A percentile compares a stretch with the other conserved stretches of the same genome.
These are phyloP conservation scores for Linnemannia hyalina DNA, from an alignment of 192 early-diverging fungal species.

Conservation along the genomic window DNA sequence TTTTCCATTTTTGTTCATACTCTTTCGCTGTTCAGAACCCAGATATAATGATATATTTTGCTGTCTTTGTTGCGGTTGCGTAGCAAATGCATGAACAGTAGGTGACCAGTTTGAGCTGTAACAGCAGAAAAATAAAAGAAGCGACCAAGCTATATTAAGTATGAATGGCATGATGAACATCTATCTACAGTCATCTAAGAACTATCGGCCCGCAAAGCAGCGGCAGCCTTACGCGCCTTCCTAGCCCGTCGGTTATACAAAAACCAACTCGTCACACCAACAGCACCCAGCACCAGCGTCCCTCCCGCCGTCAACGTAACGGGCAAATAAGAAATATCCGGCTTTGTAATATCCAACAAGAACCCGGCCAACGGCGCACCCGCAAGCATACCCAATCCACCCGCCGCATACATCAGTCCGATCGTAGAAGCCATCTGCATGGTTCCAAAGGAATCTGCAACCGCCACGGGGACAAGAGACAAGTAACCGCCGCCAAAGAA, in stretches of 20 bases:
- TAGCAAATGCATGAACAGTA: no score
- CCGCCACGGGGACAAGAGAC: conserved; percentile 49
- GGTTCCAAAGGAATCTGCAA: conserved; percentile 57
- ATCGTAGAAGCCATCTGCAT: conserved; percentile 59
- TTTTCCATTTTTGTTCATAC: no score
- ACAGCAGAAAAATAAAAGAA: no score
- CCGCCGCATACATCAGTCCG: conserved; percentile 58
- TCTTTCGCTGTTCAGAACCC: no score
- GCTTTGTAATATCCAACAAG: conserved; percentile 42
- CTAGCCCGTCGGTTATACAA: conserved; percentile 19
- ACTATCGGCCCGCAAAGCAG: background rate
- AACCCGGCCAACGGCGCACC: conserved; percentile 58
- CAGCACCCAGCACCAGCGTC: conserved; percentile 25
- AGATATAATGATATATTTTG: no score
- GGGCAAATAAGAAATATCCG: conserved; percentile 42
- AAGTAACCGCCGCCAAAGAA: conserved; percentile 65
- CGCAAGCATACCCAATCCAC: conserved; percentile 58
- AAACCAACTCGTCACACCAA: conserved; percentile 23
- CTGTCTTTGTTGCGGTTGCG: no score
- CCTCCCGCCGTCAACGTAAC: conserved; percentile 35
- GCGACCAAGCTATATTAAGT: no score
- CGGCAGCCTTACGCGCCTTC: conserved; percentile 8
- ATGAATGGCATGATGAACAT: no score
- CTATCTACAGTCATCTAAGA: background rate
- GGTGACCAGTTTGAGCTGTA: no score